These are phyloP conservation scores for Serendipita sp. DNA, from an alignment of 768 basidiomycete genomes.

Conservation along the genomic window DNA sequence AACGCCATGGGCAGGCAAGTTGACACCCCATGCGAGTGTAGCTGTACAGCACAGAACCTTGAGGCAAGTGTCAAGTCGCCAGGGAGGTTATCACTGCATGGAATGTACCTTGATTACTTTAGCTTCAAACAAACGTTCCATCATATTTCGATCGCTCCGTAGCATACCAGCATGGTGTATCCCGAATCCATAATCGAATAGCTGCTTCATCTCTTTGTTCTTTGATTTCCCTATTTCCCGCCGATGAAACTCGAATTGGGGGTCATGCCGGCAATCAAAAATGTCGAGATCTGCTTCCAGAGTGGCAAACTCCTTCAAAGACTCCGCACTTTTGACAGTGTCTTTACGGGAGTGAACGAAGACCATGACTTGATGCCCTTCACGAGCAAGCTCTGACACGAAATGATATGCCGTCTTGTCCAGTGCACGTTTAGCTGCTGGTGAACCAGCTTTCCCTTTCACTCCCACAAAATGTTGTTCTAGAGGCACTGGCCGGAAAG, in stretches of 20 bases:
- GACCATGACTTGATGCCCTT: slow-evolving; percentile 98
- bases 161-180: slow-evolving; percentile 99
- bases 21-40: slow-evolving; percentile 98
- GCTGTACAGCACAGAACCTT: slow-evolving; percentile 97
- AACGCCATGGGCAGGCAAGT: slow-evolving; percentile 94
- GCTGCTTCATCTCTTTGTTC: slow-evolving; percentile 92
- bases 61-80: background rate
- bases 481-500: slow-evolving; percentile 88
- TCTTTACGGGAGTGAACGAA: slow-evolving; percentile 98
- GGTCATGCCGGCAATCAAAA: slow-evolving; percentile 71
- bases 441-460: slow-evolving; percentile 69
- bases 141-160: slow-evolving; percentile 82
- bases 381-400: slow-evolving; percentile 70
- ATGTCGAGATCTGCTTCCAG: slow-evolving; percentile 56
- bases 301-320: slow-evolving; percentile 59
- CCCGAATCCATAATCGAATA: slow-evolving; percentile 85
- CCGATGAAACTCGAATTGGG: slow-evolving; percentile 60
- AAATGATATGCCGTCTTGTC: slow-evolving; percentile 83
- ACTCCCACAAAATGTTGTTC: slow-evolving; percentile 96
- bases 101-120: slow-evolving; percentile 71
- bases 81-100: background rate
- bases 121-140: slow-evolving; percentile 86
- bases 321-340: slow-evolving; percentile 81
- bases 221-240: slow-evolving; percentile 61
- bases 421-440: slow-evolving; percentile 61